phyloP scores from a whole-genome alignment of 192 early-diverging fungal genomes.

The Backusella australiensis region DNA sequence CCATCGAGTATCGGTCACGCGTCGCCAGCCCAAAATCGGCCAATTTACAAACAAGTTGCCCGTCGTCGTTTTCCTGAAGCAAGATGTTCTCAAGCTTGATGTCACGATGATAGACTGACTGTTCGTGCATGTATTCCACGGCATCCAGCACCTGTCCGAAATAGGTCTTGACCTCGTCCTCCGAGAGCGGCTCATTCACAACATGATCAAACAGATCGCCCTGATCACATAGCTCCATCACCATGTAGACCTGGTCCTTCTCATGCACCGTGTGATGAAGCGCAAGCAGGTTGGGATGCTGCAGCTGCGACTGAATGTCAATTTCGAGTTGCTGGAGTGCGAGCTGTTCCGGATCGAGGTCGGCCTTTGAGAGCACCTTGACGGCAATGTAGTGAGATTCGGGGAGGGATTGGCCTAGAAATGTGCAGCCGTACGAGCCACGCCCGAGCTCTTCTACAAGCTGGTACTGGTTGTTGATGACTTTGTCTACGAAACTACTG shows the following conservation, averaged over 20 bases:
- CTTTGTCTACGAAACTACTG: neutral
- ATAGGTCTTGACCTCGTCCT: constrained; percentile 53
- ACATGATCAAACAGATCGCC: constrained; percentile 97
- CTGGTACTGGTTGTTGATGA: constrained; percentile 26
- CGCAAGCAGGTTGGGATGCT: constrained; percentile 81
- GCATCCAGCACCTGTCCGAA: constrained; percentile 81
- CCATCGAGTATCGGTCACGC: constrained; percentile 64
- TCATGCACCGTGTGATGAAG: constrained; percentile 90
- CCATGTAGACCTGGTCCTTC: constrained; percentile 79
- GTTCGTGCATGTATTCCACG: constrained; percentile 72
- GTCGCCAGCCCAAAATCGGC: constrained; percentile 95
- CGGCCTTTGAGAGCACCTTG: constrained; percentile 53
- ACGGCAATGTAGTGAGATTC: constrained; percentile 47
- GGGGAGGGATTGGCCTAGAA: constrained; percentile 57
- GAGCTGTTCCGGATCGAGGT: constrained; percentile 43
- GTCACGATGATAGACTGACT: constrained; percentile 90
- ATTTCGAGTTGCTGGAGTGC: constrained; percentile 55
- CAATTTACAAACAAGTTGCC: constrained; percentile 50
- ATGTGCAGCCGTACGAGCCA: constrained; percentile 75
- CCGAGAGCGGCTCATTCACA: constrained; percentile 61
- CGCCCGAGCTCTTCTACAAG: constrained; percentile 59
- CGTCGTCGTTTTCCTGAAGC: constrained; percentile 24
- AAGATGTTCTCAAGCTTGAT: constrained; percentile 93
- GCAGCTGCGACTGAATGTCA: constrained; percentile 53
- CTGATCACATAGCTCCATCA: constrained; percentile 89